Evolutionary conservation across 2,329 filamentous ascomycete genomes (phyloP).

Genomic region (Chalaropsis ovoidea): DNA sequence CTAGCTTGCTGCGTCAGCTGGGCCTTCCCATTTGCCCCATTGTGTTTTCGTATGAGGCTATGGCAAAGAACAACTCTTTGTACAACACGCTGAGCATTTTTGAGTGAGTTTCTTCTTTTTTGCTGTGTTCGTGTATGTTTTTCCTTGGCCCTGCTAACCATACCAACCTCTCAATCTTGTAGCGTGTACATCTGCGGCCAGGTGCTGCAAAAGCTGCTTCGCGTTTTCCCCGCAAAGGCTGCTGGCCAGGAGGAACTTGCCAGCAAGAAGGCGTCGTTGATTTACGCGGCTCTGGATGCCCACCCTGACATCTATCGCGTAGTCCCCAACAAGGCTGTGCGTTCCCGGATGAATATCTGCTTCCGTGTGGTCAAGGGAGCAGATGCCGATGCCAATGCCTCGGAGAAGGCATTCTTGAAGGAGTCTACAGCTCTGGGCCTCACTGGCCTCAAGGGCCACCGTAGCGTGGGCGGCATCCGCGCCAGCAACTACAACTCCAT

Average conservation of each 20-base stretch:
- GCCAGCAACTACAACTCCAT: slow-evolving; percentile 87
- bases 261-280: slow-evolving; percentile 60
- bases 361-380: slow-evolving; percentile 59
- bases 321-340: slow-evolving; percentile 62
- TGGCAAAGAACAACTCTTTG: slow-evolving; percentile 85
- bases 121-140: not conserved
- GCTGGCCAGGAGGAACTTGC: slow-evolving; percentile 65
- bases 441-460: slow-evolving; percentile 77
- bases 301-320: slow-evolving; percentile 63
- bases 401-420: slow-evolving; percentile 71
- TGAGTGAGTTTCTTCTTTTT: slow-evolving; percentile 41
- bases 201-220: slow-evolving; percentile 67
- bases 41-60: slow-evolving; percentile 71
- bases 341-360: slow-evolving; percentile 92
- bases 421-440: slow-evolving; percentile 59
- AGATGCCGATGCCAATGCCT: slow-evolving; percentile 53
- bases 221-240: slow-evolving; percentile 56
- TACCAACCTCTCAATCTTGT: not conserved
- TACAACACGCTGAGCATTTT: slow-evolving; percentile 97
- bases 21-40: slow-evolving; percentile 68
- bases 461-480: slow-evolving; percentile 75
- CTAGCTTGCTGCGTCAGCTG: slow-evolving; percentile 61
- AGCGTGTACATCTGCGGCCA: slow-evolving; percentile 83
- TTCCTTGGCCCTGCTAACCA: not conserved
- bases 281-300: slow-evolving; percentile 70